Percentiles rank a stretch among this genome's conserved stretches.
These are phyloP conservation scores for Hirschioporus abietinus DNA, from an alignment of 768 basidiomycete genomes.

Conservation along the genomic window DNA sequence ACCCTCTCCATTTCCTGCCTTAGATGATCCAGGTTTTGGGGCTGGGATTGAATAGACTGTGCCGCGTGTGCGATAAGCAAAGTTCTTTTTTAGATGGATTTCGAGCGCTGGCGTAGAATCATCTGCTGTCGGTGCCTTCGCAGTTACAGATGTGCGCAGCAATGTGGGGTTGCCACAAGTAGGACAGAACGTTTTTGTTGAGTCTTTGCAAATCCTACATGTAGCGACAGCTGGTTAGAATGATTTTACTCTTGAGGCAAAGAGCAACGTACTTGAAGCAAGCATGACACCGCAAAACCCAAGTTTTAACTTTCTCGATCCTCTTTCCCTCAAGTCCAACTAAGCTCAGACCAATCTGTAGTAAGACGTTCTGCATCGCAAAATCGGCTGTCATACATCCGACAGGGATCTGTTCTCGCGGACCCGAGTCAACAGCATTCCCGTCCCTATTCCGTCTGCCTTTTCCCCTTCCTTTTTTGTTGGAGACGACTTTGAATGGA, in stretches of 20 bases:
- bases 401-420: conserved; percentile 38
- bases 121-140: conserved; percentile 58
- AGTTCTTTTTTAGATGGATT: conserved; percentile 93
- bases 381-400: conserved; percentile 99
- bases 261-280: conserved; percentile 86
- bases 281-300: conserved; percentile 95
- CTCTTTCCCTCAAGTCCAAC: conserved; percentile 87
- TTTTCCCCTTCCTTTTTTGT: conserved; percentile 25
- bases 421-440: neutral
- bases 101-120: conserved; percentile 66
- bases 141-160: conserved; percentile 85
- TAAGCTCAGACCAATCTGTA: conserved; percentile 90
- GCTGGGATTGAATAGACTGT: conserved; percentile 90
- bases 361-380: conserved; percentile 95
- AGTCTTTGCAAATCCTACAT: conserved; percentile 88
- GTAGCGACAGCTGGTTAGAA: neutral
- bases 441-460: conserved; percentile 21
- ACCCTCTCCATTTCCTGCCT: conserved; percentile 74
- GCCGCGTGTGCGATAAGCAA: conserved; percentile 88
- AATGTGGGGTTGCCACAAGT: conserved; percentile 93
- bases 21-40: conserved; percentile 85
- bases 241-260: conserved; percentile 4
- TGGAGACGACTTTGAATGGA: neutral
- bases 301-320: conserved; percentile 88
- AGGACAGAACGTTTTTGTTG: conserved; percentile 93